These are phyloP conservation scores for Ciborinia camelliae DNA, from an alignment of 2,329 filamentous ascomycete genomes.

Conservation along the genomic window DNA sequence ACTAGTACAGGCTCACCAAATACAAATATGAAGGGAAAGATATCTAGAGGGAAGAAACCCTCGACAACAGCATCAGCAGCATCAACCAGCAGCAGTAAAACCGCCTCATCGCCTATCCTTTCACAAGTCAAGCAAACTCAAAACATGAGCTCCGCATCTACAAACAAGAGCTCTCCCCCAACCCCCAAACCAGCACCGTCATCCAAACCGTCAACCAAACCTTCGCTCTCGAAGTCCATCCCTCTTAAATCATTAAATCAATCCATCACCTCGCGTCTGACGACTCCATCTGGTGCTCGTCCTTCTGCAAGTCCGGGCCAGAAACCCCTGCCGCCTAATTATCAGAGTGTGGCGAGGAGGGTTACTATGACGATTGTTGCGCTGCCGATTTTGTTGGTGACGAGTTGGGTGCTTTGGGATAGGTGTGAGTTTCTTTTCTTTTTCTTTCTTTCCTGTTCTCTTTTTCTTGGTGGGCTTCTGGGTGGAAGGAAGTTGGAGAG, in stretches of 20 bases:
- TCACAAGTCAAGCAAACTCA: background rate
- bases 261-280: constrained; percentile 33
- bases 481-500: no score
- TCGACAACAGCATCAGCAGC: background rate
- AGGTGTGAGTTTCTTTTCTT: constrained; percentile 30
- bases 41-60: background rate
- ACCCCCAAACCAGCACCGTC: background rate
- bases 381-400: constrained; percentile 36
- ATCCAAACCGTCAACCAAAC: constrained; percentile 1
- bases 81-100: no score
- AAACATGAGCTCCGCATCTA: background rate
- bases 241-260: constrained; percentile 34
- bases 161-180: background rate
- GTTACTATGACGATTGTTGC: constrained; percentile 36
- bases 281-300: constrained; percentile 32
- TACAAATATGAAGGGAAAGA: background rate
- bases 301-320: constrained; percentile 17
- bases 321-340: constrained; percentile 30
- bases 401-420: constrained; percentile 37
- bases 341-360: constrained; percentile 34
- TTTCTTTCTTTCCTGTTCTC: background rate
- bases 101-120: background rate
- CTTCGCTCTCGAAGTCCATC: constrained; percentile 19
- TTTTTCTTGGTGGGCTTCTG: no score
- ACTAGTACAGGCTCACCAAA: background rate